Evolutionary conservation across 1,284 basidiomycete genomes (phyloP).

Genomic region (Sporisorium iseilematis-ciliati): DNA sequence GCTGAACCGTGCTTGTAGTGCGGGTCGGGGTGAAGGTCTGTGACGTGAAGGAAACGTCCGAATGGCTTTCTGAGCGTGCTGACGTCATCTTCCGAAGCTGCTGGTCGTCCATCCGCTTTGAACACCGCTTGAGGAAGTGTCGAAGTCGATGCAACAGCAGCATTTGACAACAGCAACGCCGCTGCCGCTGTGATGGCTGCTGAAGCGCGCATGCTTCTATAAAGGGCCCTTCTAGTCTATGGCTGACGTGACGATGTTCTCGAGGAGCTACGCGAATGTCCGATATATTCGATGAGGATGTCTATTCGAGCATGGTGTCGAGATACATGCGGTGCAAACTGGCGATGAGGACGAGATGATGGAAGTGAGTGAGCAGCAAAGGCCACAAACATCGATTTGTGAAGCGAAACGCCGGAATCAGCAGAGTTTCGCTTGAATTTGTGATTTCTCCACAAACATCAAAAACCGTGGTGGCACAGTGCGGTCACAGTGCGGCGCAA

Average conservation of each 20-base stretch:
- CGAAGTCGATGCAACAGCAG: constrained; percentile 5
- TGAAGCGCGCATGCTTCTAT: constrained; percentile 6
- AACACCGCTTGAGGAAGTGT: constrained; percentile 21
- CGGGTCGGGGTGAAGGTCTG: constrained; percentile 84
- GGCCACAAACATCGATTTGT: neutral
- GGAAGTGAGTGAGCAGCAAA: neutral
- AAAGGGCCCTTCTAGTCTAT: neutral
- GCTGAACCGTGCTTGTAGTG: constrained; percentile 74
- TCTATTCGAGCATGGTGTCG: constrained; percentile 13
- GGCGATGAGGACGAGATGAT: constrained; percentile 7
- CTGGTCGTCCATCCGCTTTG: neutral
- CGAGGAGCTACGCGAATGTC: neutral
- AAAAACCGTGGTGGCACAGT: neutral
- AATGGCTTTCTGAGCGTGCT: constrained; percentile 64
- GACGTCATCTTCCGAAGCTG: neutral
- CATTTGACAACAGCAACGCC: constrained; percentile 16
- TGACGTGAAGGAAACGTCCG: constrained; percentile 82
- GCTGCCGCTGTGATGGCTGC: constrained; percentile 13
- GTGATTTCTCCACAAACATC: neutral
- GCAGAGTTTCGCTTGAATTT: neutral
- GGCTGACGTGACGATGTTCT: neutral
- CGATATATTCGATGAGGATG: no score
- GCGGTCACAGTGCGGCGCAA: neutral
- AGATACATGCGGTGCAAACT: neutral
- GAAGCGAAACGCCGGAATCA: neutral